Base-by-base conservation (phyloP, 768 basidiomycete genomes). In the Sarcodon sp. region DNA sequence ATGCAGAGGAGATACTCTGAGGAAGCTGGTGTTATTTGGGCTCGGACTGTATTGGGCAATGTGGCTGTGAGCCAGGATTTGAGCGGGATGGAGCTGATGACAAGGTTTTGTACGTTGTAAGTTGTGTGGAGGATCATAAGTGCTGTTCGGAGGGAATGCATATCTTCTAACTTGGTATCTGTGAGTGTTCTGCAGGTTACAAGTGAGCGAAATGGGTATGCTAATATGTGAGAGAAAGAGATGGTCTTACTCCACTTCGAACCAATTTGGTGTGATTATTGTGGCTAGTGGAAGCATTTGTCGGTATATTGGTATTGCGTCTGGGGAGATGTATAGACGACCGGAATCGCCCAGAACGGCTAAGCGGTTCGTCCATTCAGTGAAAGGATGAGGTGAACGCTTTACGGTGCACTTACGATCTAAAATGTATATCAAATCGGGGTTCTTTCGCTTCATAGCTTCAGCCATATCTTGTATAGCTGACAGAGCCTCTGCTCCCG, bases 261-360 rank as follows among this genome's bases (percentile, higher is more conserved):
- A 99, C 79, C 92, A 96, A 60, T 99, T 99, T 0, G 96, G 96
- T 0, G 96, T 91, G 54, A 97, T 97, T 44, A 97, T 80, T 0
- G 87, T 87, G 3, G 96, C 84, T n/a, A 80, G 66, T n/a, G 79
- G 70, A 1, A 94, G 69, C 66, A 92, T 76, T 37, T 72, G 66
- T 43, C 80, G 77, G 68, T 99, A 98, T 35, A 89, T 73, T 1
- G 91, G 89, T 50, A 98, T 69, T 7, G 92, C 89, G 51, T 88
- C 80, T 16, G 82, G 70, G 4, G 91, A 77, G 16, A 97, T 92
- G 56, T 99, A 99, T 11, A 99, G 68, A 35, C 69, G 73, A 4
- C 90, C 92, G 10, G 89, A 72, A 63, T 99, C 96, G 5, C 96
- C 96, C 65, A 98, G 79, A 2, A 99, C 96, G 35, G 96, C 92